A percentile compares a stretch with the other conserved stretches of the same genome.
Evolutionary conservation across 2,329 filamentous ascomycete genomes (phyloP).

Genomic region (Phialocephala sp.): DNA sequence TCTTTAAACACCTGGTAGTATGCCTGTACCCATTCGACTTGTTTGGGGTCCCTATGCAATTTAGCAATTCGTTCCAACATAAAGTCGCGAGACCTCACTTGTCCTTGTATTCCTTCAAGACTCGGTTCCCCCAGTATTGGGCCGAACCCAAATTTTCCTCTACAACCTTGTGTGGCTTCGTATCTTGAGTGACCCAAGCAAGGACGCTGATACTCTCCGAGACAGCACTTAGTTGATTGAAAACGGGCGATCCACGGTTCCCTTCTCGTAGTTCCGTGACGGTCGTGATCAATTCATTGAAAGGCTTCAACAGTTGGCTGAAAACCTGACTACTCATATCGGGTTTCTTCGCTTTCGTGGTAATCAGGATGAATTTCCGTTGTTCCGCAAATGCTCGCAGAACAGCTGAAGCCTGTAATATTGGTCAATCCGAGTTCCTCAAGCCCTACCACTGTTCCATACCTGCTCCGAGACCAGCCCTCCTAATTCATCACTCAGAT

Average conservation of each 20-base stretch:
- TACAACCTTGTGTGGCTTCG: conserved; percentile 84
- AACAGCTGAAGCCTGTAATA: conserved; percentile 55
- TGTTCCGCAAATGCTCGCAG: conserved; percentile 78
- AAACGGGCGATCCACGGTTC: conserved; percentile 76
- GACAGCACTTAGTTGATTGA: conserved; percentile 84
- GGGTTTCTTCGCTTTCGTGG: conserved; percentile 92
- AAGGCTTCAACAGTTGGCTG: conserved; percentile 82
- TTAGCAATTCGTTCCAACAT: conserved; percentile 20
- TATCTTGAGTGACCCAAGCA: conserved; percentile 87
- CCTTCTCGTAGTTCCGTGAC: conserved; percentile 82
- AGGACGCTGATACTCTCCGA: conserved; percentile 89
- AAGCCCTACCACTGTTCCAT: conserved; percentile 37
- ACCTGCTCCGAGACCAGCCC: conserved; percentile 82
- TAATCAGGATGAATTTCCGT: conserved; percentile 84
- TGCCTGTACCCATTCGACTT: conserved; percentile 89
- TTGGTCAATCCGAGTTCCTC: conserved; percentile 22
- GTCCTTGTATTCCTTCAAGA: conserved; percentile 89
- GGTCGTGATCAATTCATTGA: conserved; percentile 80
- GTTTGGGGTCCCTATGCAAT: conserved; percentile 69
- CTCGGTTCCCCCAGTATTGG: conserved; percentile 93
- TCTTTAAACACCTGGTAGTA: conserved; percentile 91
- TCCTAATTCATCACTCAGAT: conserved; percentile 78
- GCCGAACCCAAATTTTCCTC: conserved; percentile 82
- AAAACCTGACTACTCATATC: conserved; percentile 68
- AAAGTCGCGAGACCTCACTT: conserved; percentile 54